Conservation (phyloP, 139 green algal genomes). For the Microglena sp. region DNA sequence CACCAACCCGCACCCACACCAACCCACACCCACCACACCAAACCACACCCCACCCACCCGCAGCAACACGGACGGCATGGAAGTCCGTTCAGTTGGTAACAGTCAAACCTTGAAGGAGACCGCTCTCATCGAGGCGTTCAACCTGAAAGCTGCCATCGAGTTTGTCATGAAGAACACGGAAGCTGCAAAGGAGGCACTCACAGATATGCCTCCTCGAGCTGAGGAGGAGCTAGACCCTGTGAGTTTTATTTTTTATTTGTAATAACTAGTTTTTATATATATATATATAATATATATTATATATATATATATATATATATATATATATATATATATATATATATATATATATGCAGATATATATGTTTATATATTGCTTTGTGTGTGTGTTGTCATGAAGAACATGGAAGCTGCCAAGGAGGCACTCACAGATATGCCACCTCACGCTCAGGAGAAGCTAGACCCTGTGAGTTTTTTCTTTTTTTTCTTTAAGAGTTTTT, state of each 20-base stretch:
- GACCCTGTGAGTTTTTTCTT: conserved; percentile 58
- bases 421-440: conserved; percentile 74
- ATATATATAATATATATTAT: too few species aligned
- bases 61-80: too few species aligned
- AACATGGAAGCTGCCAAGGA: conserved; percentile 62
- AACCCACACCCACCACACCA: too few species aligned
- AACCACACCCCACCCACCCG: too few species aligned
- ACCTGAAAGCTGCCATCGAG: conserved; percentile 82
- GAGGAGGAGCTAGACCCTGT: conserved; percentile 83
- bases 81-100: conserved; percentile 72
- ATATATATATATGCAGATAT: too few species aligned
- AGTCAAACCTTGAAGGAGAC: conserved; percentile 67
- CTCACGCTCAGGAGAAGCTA: conserved; percentile 66
- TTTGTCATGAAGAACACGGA: conserved; percentile 62
- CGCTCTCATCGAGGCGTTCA: conserved; percentile 82
- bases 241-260: conserved; percentile 1
- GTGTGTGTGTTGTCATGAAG: conserved; percentile 59
- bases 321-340: too few species aligned
- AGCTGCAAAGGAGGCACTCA: conserved; percentile 60
- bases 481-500: not conserved
- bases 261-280: too few species aligned
- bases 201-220: conserved; percentile 66
- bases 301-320: too few species aligned
- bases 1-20: too few species aligned
- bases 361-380: too few species aligned